Base-by-base conservation (phyloP, 495 filamentous ascomycete genomes). In the Cercophora newfieldiana region DNA sequence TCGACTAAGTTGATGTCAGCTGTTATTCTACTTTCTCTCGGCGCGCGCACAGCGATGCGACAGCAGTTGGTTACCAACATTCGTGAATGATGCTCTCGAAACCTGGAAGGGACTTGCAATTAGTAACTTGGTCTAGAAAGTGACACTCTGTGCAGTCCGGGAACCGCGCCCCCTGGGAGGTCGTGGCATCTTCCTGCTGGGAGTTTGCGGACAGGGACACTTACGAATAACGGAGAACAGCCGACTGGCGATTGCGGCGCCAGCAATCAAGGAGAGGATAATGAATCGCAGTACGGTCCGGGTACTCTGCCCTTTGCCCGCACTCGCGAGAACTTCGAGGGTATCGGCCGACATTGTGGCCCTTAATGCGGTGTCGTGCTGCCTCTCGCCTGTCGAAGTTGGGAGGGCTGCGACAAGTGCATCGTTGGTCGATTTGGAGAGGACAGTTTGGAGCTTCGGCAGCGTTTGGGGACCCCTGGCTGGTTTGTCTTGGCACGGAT, bases 1-100 rank as follows among this genome's bases (percentile, higher is more conserved):
- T 99, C 95, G 80, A 98, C 95, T 98, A 70, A 67, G 53, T 60
- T 44, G 65, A 61, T 76, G 70, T 77, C 68, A 77, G 73, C 60
- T 68, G 22, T 8, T 1, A 29, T 44, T 44, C 37, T 2, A 65
- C 47, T 63, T 54, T 61, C 24, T 60, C 37, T 6, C 30, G 48
- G 28, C 30, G 18, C 48, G 64, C 30, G 25, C 24, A 26, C 28
- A 31, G 21, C 7, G 19, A 26, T 50, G 5, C 50, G 22, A 37
- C 30, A n/a, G 67, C 28, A 66, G 66, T 8, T 56, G 61, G 56
- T 48, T 51, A 87, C 92, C 74, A 78, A 97, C 95, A 99, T 86
- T 99, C 95, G 81, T 98, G 95, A 75, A 99, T 99, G 76, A 99
- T 98, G 80, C 93, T 97, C 81, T 99, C 96, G 73, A 99, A 99